phyloP scores from a whole-genome alignment of 2,329 filamentous ascomycete genomes.

The Colletotrichum trifolii region DNA sequence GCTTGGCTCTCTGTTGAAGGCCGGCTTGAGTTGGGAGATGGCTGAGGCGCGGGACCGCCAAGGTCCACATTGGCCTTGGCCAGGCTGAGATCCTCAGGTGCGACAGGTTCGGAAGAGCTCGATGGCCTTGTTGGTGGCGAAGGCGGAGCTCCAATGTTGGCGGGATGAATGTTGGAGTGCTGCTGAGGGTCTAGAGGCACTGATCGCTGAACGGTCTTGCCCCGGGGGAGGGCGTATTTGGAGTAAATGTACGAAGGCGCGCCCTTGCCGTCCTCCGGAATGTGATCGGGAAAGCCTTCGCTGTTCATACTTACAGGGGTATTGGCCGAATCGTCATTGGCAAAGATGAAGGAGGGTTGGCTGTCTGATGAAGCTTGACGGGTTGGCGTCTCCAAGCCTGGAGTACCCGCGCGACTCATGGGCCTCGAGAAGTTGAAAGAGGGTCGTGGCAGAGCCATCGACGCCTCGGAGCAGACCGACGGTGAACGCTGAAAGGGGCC shows the following conservation, averaged over 20 bases:
- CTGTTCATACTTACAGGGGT: conserved; percentile 80
- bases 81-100: conserved; percentile 52
- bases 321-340: conserved; percentile 70
- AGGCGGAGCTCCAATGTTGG: conserved; percentile 62
- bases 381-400: conserved; percentile 66
- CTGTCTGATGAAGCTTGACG: conserved; percentile 75
- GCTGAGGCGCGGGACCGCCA: conserved; percentile 51
- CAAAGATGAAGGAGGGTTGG: conserved; percentile 71
- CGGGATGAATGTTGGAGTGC: conserved; percentile 56
- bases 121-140: conserved; percentile 71
- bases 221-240: conserved; percentile 85
- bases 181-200: conserved; percentile 67
- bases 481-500: conserved; percentile 77
- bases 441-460: conserved; percentile 74
- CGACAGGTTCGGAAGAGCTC: conserved; percentile 60
- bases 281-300: conserved; percentile 71
- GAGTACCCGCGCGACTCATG: conserved; percentile 77
- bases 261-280: conserved; percentile 57
- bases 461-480: conserved; percentile 85
- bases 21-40: conserved; percentile 57
- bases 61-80: conserved; percentile 59
- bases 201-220: conserved; percentile 79
- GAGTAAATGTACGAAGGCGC: conserved; percentile 86
- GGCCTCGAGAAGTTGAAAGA: conserved; percentile 96
- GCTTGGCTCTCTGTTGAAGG: conserved; percentile 58